Conservation (phyloP, 1,284 basidiomycete genomes). For the Malassezia equina region DNA sequence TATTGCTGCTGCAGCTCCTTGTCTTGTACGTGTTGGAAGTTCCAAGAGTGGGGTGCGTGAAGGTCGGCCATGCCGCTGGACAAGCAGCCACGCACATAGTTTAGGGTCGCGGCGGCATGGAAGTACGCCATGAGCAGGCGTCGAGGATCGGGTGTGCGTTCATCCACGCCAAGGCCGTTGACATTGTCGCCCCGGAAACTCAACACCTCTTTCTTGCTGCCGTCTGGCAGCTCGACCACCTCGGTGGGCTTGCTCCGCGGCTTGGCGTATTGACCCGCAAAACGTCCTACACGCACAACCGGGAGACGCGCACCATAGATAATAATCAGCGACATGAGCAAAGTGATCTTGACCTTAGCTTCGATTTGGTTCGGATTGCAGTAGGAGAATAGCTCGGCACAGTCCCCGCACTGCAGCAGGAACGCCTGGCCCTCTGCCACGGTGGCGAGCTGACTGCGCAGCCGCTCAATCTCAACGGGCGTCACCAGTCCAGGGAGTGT, state of each 20-base stretch:
- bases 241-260: slow-evolving; percentile 81
- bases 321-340: slow-evolving; percentile 88
- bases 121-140: slow-evolving; percentile 81
- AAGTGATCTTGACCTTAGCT: slow-evolving; percentile 81
- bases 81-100: slow-evolving; percentile 78
- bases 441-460: slow-evolving; percentile 32
- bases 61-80: slow-evolving; percentile 76
- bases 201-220: slow-evolving; percentile 49
- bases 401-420: slow-evolving; percentile 90
- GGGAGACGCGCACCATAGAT: slow-evolving; percentile 71
- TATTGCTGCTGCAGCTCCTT: slow-evolving; percentile 68
- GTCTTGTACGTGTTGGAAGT: slow-evolving; percentile 78
- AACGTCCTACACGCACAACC: slow-evolving; percentile 38
- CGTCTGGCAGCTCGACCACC: slow-evolving; percentile 48
- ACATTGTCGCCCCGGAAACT: slow-evolving; percentile 95
- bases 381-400: slow-evolving; percentile 59
- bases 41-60: slow-evolving; percentile 84
- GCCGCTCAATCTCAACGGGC: slow-evolving; percentile 34
- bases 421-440: slow-evolving; percentile 57
- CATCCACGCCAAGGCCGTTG: slow-evolving; percentile 64
- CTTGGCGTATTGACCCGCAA: slow-evolving; percentile 72
- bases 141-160: slow-evolving; percentile 77
- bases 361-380: slow-evolving; percentile 78
- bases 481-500: slow-evolving; percentile 44
- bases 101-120: slow-evolving; percentile 83